A percentile compares a stretch with the other conserved stretches of the same genome.
Conservation (phyloP, 345 rosid species). For the Erucastrum elatum region DNA sequence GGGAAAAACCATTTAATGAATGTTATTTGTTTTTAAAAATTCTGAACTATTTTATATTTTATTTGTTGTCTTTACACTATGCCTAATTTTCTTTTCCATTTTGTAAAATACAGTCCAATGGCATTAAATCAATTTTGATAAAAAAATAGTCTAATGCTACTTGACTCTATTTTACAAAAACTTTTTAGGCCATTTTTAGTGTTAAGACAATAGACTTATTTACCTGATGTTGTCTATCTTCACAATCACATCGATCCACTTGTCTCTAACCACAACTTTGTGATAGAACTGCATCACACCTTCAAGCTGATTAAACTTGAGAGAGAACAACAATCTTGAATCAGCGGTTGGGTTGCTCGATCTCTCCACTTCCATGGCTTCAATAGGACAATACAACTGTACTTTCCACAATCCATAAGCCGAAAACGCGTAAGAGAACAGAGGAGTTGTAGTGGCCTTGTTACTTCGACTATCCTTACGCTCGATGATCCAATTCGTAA, state of each 20-base stretch:
- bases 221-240: slow-evolving; percentile 73
- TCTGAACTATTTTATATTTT: too few species aligned
- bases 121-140: too few species aligned
- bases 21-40: too few species aligned
- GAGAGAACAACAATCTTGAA: slow-evolving; percentile 68
- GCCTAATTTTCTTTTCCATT: too few species aligned
- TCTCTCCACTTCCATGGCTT: slow-evolving; percentile 73
- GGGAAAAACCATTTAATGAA: too few species aligned
- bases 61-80: too few species aligned
- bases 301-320: slow-evolving; percentile 79
- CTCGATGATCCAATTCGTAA: slow-evolving; percentile 77
- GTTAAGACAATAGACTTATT: not conserved
- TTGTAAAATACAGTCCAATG: too few species aligned
- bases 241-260: slow-evolving; percentile 58
- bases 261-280: slow-evolving; percentile 50
- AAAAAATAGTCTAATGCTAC: not conserved
- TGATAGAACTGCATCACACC: slow-evolving; percentile 82
- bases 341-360: slow-evolving; percentile 50
- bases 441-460: slow-evolving; percentile 43
- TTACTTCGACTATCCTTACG: slow-evolving; percentile 12
- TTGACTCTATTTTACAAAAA: not conserved
- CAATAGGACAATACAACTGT: slow-evolving; percentile 74
- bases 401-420: slow-evolving; percentile 79
- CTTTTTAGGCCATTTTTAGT: not conserved
- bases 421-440: slow-evolving; percentile 68